Evolutionary conservation across 2,329 filamentous ascomycete species (phyloP), one percentile per base, ranked within the genome.

Genomic region (Macrophomina tecta): DNA sequence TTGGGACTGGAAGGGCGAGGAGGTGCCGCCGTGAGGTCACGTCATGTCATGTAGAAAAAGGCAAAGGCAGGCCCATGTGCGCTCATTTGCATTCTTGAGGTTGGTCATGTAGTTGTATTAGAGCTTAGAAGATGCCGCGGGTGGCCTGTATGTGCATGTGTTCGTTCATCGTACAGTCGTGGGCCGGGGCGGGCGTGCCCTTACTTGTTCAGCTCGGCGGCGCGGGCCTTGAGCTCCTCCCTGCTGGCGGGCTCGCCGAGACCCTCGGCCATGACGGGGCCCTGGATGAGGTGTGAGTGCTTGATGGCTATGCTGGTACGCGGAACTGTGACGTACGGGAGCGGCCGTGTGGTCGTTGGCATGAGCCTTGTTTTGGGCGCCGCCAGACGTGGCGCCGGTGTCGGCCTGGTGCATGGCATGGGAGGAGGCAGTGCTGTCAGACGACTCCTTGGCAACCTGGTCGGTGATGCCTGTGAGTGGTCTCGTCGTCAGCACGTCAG

Each of bases 121-220:
- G 1, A 38, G 36, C 4, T 38, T 53, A 34, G 34, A 23, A 45
- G 61, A 38, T 30, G n/a, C 18, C 5, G 2, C 30, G 5, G 16
- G n/a, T 9, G 58, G 42, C 45, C 30, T 64, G 36, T 28, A 5
- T 53, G 32, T 52, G 55, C 18, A 34, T 7, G 9, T 32, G 48
- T 52, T 64, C 48, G 36, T 48, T 38, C 58, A 62, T 56, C 40
- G 14, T 65, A 32, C 49, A 58, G 5, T 52, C 34, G 18, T 34
- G 18, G 18, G 32, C 3, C 28, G 28, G 32, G 34, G 6, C 32
- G n/a, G 16, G 11, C 16, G 12, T 42, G 40, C 64, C 11, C 45
- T 56, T 81, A 80, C 72, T 83, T 82, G 75, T 84, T 84, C 71
- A 84, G 68, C 76, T 84, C 82, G 69, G 81, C 81, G n/a, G 80